phyloP scores from a whole-genome alignment of 768 basidiomycete genomes.

The Collybiopsis luxurians region DNA sequence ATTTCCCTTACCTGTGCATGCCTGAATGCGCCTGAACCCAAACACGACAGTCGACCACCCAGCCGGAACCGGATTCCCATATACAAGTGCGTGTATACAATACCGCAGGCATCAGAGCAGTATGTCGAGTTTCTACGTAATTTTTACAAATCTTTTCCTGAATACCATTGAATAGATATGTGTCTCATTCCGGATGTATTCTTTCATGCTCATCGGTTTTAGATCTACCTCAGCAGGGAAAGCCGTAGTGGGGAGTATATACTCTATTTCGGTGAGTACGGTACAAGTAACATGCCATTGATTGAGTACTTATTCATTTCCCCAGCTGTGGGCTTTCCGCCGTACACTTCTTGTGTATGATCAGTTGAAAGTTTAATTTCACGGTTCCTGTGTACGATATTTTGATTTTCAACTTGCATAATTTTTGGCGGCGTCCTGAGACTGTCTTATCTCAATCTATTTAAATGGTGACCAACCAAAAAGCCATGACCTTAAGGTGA shows the following conservation, averaged over 20 bases:
- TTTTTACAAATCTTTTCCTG: constrained; percentile 90
- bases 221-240: constrained; percentile 97
- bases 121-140: constrained; percentile 82
- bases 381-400: too few relatives aligned
- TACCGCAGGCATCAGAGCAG: constrained; percentile 69
- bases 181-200: too few relatives aligned
- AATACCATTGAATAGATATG: constrained; percentile 79
- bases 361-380: too few relatives aligned
- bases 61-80: constrained; percentile 92
- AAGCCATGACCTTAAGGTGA: too few relatives aligned
- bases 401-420: too few relatives aligned
- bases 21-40: too few relatives aligned
- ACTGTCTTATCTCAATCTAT: too few relatives aligned
- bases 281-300: not conserved
- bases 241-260: constrained; percentile 98
- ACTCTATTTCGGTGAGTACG: constrained; percentile 78
- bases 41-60: constrained; percentile 87
- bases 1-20: too few relatives aligned
- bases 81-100: constrained; percentile 80
- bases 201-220: constrained; percentile 6
- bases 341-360: too few relatives aligned
- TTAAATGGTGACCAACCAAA: too few relatives aligned
- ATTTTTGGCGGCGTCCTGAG: too few relatives aligned
- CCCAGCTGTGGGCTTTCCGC: too few relatives aligned
- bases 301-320: not conserved